A percentile compares a stretch with the other conserved stretches of the same genome.
These are phyloP conservation scores for Blastocystis sp. DNA, from an alignment of 352 stramenopile genomes.

Conservation along the genomic window DNA sequence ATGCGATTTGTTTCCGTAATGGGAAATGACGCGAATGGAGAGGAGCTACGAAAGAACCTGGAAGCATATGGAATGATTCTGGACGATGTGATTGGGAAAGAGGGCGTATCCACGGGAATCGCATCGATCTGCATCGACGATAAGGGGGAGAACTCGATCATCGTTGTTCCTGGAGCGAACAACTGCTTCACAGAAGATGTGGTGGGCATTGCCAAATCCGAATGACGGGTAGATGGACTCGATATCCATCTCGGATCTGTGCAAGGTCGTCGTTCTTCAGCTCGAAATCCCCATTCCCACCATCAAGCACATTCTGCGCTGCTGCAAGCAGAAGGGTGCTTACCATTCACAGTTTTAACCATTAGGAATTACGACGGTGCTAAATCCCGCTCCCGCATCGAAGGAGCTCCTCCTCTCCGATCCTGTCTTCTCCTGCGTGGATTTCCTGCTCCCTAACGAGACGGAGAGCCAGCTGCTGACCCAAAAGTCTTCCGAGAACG, in stretches of 20 bases:
- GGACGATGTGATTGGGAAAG: constrained; percentile 62
- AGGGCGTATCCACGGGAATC: constrained; percentile 68
- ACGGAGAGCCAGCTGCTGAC: constrained; percentile 74
- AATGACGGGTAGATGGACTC: constrained; percentile 68
- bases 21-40: constrained; percentile 75
- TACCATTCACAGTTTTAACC: background rate
- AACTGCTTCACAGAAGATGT: constrained; percentile 73
- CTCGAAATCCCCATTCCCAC: constrained; percentile 75
- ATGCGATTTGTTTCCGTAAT: constrained; percentile 76
- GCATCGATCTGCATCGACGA: constrained; percentile 74
- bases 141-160: constrained; percentile 77
- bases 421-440: constrained; percentile 73
- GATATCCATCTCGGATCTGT: constrained; percentile 58
- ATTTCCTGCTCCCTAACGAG: constrained; percentile 78
- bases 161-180: constrained; percentile 76
- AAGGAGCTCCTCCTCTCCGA: constrained; percentile 72
- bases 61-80: constrained; percentile 58
- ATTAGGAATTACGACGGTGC: constrained; percentile 72
- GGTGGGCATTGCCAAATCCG: constrained; percentile 70
- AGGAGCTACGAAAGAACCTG: constrained; percentile 72
- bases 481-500: constrained; percentile 7
- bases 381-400: constrained; percentile 77
- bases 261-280: constrained; percentile 75
- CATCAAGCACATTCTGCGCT: constrained; percentile 74
- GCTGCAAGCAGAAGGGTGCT: constrained; percentile 72